Base-by-base conservation (phyloP, 2,329 filamentous ascomycete genomes). In the Sclerotinia subarctica region DNA sequence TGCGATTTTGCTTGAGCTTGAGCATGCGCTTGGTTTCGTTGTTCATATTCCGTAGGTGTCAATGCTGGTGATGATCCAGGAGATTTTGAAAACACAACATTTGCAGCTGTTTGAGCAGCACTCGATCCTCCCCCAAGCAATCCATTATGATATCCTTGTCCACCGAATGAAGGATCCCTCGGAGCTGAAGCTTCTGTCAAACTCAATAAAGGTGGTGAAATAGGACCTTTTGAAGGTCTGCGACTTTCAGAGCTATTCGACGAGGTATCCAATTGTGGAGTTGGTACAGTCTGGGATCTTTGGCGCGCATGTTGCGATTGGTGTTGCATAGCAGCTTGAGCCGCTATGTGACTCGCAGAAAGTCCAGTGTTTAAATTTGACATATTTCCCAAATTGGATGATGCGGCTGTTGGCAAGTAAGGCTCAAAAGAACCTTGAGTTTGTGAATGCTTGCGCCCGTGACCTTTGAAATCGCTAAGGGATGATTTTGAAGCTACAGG, bases 351-450 rank as follows among this genome's bases (percentile, higher is more conserved):
- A 78, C 90, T 92, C n/a, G 90, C 87, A 79, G 80, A 79, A 78
- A 88, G 74, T 46, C 77, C 77, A 8, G 77, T 76, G 78, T 78
- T 79, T 44, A 72, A 49, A 66, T 74, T 76, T 57, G 72, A 75
- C 74, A 76, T 77, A 54, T 67, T 75, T 68, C 71, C 69, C 47
- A 74, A 66, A 67, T 80, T 79, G 78, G 84, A 76, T 10, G 67
- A 69, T 51, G 73, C 74, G 80, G 76, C 80, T 78, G 87, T 88
- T 29, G 90, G 89, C 59, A 94, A 81, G 29, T 85, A 88, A 53
- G 90, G 87, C 76, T 94, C 91, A 76, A 94, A 94, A 75, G 89
- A 86, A 74, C 91, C 91, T 77, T 91, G 90, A 11, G 86, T 90
- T 73, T 90, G 86, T 70, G 91, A 91, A 74, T 91, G 85, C 72